Evolutionary conservation across 2,329 filamentous ascomycete genomes (phyloP).

Genomic region (Trichoderma pleuroti): DNA sequence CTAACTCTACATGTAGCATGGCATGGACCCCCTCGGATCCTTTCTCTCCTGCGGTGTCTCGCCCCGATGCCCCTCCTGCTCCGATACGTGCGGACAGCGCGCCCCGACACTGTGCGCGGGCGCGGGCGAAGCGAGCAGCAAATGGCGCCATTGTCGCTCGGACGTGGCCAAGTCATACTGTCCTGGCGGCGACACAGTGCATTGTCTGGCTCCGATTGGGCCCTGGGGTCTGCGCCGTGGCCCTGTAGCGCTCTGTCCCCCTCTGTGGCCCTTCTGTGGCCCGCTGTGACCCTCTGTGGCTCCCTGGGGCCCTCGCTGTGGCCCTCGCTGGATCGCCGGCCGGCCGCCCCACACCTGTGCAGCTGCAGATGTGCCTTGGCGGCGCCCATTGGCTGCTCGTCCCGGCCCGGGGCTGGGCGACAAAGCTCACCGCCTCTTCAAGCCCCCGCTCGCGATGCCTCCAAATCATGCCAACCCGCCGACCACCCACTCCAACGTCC

Average conservation of each 20-base stretch:
- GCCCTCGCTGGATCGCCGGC: conserved; percentile 27
- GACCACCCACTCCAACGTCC: conserved; percentile 13
- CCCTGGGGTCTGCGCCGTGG: not conserved
- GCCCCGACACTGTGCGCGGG: not conserved
- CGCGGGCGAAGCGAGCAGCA: not conserved
- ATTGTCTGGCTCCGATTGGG: conserved; percentile 13
- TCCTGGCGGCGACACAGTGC: conserved; percentile 12
- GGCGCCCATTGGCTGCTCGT: conserved; percentile 34
- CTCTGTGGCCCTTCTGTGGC: conserved; percentile 1
- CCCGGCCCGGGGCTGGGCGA: conserved; percentile 33
- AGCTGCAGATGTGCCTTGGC: conserved; percentile 32
- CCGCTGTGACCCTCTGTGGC: conserved; percentile 22
- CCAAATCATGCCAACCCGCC: conserved; percentile 21
- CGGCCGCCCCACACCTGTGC: conserved; percentile 27
- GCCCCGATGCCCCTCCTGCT: conserved; percentile 1
- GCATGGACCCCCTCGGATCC: conserved; percentile 6
- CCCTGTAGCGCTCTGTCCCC: conserved; percentile 12
- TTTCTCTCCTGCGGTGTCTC: conserved; percentile 3
- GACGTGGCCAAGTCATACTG: not conserved
- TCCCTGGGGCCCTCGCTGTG: conserved; percentile 16
- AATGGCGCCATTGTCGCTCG: conserved; percentile 10
- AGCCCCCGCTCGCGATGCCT: conserved; percentile 23
- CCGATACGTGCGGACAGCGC: not conserved
- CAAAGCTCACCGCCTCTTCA: conserved; percentile 39
- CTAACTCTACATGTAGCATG: no score